Evolutionary conservation across 2,329 filamentous ascomycete genomes (phyloP), one percentile per base, ranked within the genome.

Genomic region (Fusarium pseudograminearum): DNA sequence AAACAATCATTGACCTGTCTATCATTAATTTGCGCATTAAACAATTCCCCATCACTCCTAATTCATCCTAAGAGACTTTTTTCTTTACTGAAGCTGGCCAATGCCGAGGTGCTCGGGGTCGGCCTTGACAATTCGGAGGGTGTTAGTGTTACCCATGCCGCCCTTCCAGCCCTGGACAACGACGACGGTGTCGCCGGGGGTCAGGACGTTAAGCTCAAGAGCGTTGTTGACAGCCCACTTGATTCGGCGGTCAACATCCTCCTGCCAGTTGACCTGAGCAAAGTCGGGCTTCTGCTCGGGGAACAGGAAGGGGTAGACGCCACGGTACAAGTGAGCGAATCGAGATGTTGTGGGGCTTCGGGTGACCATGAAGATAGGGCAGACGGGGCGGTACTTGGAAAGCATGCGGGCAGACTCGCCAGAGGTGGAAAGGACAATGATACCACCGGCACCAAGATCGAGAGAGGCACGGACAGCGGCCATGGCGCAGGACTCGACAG

Each of bases 341-440:
- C 96, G 89, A 65, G 94, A 92, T 54, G 96, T 93, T 72, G 88
- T 89, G 50, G 89, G 83, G 80, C 92, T 97, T 76, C 96, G 91
- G 71, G 95, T 97, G 71, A 99, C 93, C 95, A 98, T 98, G 87
- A 99, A 95, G 84, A 99, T 98, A 76, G 96, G 96, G 89, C 95
- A 98, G 71, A 98, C 94, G 53, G 96, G 96, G 78, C 96, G 93
- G 86, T 98, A 99, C 87, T 99, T 99, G 85, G 95, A 97, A 73
- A 98, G 87, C 69, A 98, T 90, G 77, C 96, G 94, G 65, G 96
- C 96, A 72, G 95, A 98, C 78, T 93, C 93, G 79, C 96, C 96
- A 73, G 94, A 97, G 56, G 96, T 99, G 76, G 95, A 98, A 76
- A 99, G 86, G 69, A 98, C 95, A 74, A 99, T 90, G 81, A 99